phyloP scores from a whole-genome alignment of 345 rosid species.

The Dovyalis caffra region DNA sequence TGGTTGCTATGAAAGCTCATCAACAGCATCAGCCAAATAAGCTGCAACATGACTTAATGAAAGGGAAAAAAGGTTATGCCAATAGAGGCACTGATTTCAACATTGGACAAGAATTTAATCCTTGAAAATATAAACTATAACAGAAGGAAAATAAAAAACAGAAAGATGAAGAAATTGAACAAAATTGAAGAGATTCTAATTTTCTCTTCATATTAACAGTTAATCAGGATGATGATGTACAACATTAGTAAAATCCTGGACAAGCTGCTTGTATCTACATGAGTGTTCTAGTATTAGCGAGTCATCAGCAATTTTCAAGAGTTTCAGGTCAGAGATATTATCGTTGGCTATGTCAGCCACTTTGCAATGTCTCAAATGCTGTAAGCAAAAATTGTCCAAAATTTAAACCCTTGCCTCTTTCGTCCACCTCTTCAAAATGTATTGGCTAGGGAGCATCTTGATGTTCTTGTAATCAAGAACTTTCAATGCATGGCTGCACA shows the following conservation, averaged over 20 bases:
- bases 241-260: not conserved
- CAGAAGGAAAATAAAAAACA: too few relatives aligned
- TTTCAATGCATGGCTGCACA: slow-evolving; percentile 36
- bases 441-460: slow-evolving; percentile 27
- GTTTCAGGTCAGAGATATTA: not conserved
- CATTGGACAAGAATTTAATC: too few relatives aligned
- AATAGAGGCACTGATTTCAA: too few relatives aligned
- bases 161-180: too few relatives aligned
- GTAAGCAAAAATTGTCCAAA: too few relatives aligned
- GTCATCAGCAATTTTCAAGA: not conserved
- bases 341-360: not conserved
- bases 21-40: too few relatives aligned
- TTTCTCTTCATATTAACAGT: not conserved
- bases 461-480: slow-evolving; percentile 31
- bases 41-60: too few relatives aligned
- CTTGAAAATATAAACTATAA: too few relatives aligned
- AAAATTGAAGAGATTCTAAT: too few relatives aligned
- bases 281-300: not conserved
- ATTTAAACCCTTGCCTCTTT: slow-evolving; percentile 31
- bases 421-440: slow-evolving; percentile 36
- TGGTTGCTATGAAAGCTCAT: too few relatives aligned
- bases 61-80: too few relatives aligned
- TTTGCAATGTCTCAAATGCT: too few relatives aligned
- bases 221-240: not conserved
- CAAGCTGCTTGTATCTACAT: slow-evolving; percentile 7